A percentile compares a stretch with the other conserved stretches of the same genome.
Evolutionary conservation across 345 rosid species (phyloP).

Genomic region (Jatropha curcas): DNA sequence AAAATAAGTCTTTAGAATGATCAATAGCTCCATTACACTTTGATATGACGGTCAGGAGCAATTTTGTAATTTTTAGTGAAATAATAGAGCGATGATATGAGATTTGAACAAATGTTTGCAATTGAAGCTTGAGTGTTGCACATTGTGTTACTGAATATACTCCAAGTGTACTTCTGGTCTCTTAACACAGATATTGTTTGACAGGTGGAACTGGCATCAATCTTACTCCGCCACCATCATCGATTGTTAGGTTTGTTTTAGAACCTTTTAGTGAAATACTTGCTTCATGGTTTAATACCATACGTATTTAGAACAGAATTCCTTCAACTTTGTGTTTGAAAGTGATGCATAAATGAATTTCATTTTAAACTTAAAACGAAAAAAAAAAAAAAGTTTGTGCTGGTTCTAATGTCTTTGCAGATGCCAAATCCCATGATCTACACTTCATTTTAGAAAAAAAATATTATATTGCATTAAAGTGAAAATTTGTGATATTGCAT

Average conservation of each 20-base stretch:
- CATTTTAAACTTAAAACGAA: neutral
- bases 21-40: neutral
- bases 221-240: conserved; percentile 87
- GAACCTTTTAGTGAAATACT: neutral
- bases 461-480: neutral
- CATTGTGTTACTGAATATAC: neutral
- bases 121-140: neutral
- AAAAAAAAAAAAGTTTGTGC: neutral
- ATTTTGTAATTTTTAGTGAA: neutral
- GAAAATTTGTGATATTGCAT: neutral
- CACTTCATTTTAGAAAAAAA: neutral
- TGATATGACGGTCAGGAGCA: neutral
- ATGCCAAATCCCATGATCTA: neutral
- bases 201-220: conserved; percentile 99
- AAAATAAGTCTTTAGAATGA: conserved; percentile 2
- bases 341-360: neutral
- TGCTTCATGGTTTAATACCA: neutral
- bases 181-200: conserved; percentile 22
- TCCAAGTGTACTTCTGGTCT: conserved; percentile 5
- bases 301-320: neutral
- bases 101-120: neutral
- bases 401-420: neutral
- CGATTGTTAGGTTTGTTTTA: conserved; percentile 74
- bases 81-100: neutral
- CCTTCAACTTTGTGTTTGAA: neutral